These are phyloP conservation scores for Rhodotorula toruloides DNA, from an alignment of 768 basidiomycete species.

Conservation along the genomic window DNA sequence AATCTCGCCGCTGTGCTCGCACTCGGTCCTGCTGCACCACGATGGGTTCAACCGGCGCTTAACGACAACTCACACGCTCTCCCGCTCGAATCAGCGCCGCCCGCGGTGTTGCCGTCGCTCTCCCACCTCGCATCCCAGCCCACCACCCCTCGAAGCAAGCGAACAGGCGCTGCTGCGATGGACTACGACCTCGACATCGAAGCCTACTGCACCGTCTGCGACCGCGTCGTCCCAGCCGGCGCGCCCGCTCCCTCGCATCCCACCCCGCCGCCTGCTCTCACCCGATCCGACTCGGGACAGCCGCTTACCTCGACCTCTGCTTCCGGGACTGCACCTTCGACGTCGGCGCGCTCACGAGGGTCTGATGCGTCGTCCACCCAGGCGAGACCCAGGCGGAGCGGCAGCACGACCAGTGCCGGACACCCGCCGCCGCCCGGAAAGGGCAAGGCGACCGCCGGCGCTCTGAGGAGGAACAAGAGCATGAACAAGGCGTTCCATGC, in stretches of 20 bases:
- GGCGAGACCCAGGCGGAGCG: neutral
- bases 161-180: neutral
- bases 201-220: slow-evolving; percentile 32
- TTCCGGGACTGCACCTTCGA: neutral
- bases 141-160: neutral
- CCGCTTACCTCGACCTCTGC: neutral
- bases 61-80: no score
- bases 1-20: no score
- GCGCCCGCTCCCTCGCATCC: neutral
- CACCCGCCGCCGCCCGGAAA: neutral
- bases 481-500: slow-evolving; percentile 6
- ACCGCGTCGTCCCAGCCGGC: slow-evolving; percentile 8
- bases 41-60: no score
- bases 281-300: neutral
- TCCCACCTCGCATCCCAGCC: no score
- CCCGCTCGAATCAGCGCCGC: no score
- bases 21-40: no score
- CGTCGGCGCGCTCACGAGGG: neutral
- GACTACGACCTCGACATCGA: slow-evolving; percentile 28
- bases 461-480: slow-evolving; percentile 32
- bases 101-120: no score
- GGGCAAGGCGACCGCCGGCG: neutral
- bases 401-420: neutral
- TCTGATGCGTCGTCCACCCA: neutral
- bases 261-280: neutral